Base-by-base conservation (phyloP, 177 flowering plant genomes). In the Vitis hybrid region DNA sequence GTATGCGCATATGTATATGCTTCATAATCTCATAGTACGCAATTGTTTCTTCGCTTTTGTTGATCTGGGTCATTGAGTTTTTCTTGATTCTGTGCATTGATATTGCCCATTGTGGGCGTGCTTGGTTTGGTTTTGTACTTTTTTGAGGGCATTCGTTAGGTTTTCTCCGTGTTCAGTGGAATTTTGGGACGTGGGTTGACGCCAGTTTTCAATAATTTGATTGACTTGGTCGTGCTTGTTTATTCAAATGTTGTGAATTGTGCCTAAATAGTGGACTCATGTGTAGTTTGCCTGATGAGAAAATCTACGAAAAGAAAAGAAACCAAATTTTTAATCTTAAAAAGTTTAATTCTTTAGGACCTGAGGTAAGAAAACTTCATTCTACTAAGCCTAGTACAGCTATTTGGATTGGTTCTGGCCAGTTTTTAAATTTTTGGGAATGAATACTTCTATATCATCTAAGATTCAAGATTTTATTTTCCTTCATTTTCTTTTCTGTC, bases 141-240 rank as follows among this genome's bases (percentile, higher is more conserved):
- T 40, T 40, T 9, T 2, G 12, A 57, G 12, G 32, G n/a, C 14
- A 3, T 9, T 26, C 65, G 17, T 49, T 57, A 18, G n/a, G 68
- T 57, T 64, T 56, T 40, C 50, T 23, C 50, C 9, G 52, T 10
- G 2, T 64, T 62, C 34, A 32, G 52, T 57, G 52, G 52, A 14
- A 19, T 58, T 63, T 70, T 56, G 5, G 49, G 52, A 65, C 73
- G 9, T 65, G 69, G 70, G 77, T 74, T 51, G 19, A 26, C 34
- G 55, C 30, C 7, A n/a, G 77, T 59, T 69, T 69, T 45, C 45
- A 13, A 26, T 40, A 60, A 64, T 70, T 71, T 2, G 67, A 12
- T 70, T 60, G 52, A 30, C 60, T 17, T 30, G 21, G 10, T 40
- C 26, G 1, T 64, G 60, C 52, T 57, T 11, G n/a, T 10, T 10